Percentiles rank a stretch among this genome's conserved stretches.
phyloP scores from a whole-genome alignment of 768 basidiomycete genomes.

The Pleurotus pulmonarius region DNA sequence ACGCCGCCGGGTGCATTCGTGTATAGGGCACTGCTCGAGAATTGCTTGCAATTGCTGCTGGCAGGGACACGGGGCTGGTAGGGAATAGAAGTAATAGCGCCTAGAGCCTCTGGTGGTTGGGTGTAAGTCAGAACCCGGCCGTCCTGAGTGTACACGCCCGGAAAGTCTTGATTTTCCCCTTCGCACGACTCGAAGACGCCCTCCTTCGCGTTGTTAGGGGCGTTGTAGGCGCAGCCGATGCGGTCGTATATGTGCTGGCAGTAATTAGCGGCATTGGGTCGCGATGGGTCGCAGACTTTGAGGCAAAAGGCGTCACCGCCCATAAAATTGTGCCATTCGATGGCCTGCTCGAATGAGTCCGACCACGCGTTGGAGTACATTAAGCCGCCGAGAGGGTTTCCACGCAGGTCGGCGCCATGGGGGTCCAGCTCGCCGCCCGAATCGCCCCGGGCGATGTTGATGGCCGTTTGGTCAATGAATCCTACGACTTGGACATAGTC shows the following conservation, averaged over 20 bases:
- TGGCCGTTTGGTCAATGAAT: conserved; percentile 48
- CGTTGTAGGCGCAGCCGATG: conserved; percentile 58
- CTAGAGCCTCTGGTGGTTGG: conserved; percentile 41
- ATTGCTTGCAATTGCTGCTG: conserved; percentile 31
- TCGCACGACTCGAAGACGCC: conserved; percentile 32
- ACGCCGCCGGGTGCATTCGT: not conserved
- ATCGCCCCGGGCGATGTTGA: conserved; percentile 48
- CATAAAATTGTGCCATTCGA: conserved; percentile 59
- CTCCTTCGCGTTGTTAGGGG: conserved; percentile 46
- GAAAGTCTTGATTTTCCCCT: conserved; percentile 24
- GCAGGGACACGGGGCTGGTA: conserved; percentile 38
- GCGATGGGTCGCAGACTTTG: conserved; percentile 54
- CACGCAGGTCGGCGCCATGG: conserved; percentile 47
- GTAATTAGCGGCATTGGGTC: conserved; percentile 33
- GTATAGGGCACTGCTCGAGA: conserved; percentile 27
- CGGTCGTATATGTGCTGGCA: conserved; percentile 64
- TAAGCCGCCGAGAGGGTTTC: conserved; percentile 59
- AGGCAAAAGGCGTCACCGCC: conserved; percentile 50
- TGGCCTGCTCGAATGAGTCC: conserved; percentile 33
- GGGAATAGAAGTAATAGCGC: conserved; percentile 36
- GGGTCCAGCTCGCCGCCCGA: conserved; percentile 71
- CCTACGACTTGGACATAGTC: conserved; percentile 56
- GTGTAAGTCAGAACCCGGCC: conserved; percentile 32
- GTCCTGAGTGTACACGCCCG: conserved; percentile 16
- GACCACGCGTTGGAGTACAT: conserved; percentile 56